Conservation (phyloP, 2,329 filamentous ascomycete genomes). For the Hypoxylon sp. region DNA sequence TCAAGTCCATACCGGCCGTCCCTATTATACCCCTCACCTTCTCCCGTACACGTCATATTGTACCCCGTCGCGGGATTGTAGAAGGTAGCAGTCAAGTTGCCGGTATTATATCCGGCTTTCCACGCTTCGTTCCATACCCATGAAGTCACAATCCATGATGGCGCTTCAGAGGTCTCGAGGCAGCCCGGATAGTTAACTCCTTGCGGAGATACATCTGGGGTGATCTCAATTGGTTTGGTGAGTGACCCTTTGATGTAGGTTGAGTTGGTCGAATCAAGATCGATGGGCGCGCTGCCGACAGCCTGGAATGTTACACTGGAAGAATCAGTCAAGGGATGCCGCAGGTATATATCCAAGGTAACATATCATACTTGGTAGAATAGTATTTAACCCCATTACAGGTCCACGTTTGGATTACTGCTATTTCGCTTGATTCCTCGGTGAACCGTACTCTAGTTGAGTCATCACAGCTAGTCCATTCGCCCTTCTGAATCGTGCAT, state of each 20-base stretch:
- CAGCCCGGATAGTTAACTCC: slow-evolving; percentile 32
- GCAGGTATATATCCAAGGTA: no score
- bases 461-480: slow-evolving; percentile 22
- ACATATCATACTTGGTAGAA: slow-evolving; percentile 14
- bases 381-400: slow-evolving; percentile 26
- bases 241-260: slow-evolving; percentile 27
- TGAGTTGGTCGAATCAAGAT: slow-evolving; percentile 12
- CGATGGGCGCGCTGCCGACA: slow-evolving; percentile 14
- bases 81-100: slow-evolving; percentile 22
- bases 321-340: neutral
- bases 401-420: slow-evolving; percentile 29
- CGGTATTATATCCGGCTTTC: slow-evolving; percentile 13
- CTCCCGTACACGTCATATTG: slow-evolving; percentile 21
- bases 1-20: slow-evolving; percentile 25
- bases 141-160: slow-evolving; percentile 30
- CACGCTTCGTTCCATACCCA: slow-evolving; percentile 31
- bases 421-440: slow-evolving; percentile 12
- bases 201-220: slow-evolving; percentile 32
- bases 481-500: slow-evolving; percentile 14
- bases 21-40: slow-evolving; percentile 30
- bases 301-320: slow-evolving; percentile 29
- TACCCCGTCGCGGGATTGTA: slow-evolving; percentile 29
- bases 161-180: slow-evolving; percentile 25
- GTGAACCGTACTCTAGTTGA: slow-evolving; percentile 23
- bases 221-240: slow-evolving; percentile 29